Evolutionary conservation across 2,329 filamentous ascomycete species (phyloP).

Genomic region (Pestalotiopsis sp.): DNA sequence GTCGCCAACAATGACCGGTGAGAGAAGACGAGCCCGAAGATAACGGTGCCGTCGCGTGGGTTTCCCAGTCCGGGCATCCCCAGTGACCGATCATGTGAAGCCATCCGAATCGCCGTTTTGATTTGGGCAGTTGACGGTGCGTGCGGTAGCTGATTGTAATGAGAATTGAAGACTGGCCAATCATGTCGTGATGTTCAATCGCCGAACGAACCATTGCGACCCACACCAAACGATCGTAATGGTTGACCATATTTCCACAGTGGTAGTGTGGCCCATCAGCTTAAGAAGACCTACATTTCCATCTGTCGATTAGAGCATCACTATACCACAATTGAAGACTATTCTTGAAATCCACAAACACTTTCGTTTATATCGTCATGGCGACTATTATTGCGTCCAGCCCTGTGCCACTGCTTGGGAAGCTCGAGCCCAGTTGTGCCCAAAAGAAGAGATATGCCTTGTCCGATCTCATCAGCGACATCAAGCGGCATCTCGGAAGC

Average conservation of each 20-base stretch:
- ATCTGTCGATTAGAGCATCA: background rate
- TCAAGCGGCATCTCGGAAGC: background rate
- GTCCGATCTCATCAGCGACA: background rate
- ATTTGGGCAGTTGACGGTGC: background rate
- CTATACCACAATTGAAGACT: background rate
- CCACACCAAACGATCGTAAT: background rate
- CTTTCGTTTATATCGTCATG: background rate
- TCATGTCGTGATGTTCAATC: background rate
- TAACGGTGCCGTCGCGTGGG: background rate
- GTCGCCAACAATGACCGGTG: background rate
- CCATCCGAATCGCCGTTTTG: background rate
- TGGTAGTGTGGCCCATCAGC: background rate
- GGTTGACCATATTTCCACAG: background rate
- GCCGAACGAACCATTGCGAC: background rate
- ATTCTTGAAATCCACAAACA: background rate
- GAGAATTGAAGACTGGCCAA: background rate
- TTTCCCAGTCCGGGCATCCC: background rate
- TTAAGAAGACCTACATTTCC: background rate
- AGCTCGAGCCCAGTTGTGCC: background rate
- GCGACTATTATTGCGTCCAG: background rate
- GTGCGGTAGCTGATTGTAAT: background rate
- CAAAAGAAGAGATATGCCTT: background rate
- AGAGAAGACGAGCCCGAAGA: background rate
- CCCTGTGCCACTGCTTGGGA: background rate
- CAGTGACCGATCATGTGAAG: background rate